These are phyloP conservation scores for Tetracentron sinense DNA, from an alignment of 164 flowering plant genomes.

Conservation along the genomic window DNA sequence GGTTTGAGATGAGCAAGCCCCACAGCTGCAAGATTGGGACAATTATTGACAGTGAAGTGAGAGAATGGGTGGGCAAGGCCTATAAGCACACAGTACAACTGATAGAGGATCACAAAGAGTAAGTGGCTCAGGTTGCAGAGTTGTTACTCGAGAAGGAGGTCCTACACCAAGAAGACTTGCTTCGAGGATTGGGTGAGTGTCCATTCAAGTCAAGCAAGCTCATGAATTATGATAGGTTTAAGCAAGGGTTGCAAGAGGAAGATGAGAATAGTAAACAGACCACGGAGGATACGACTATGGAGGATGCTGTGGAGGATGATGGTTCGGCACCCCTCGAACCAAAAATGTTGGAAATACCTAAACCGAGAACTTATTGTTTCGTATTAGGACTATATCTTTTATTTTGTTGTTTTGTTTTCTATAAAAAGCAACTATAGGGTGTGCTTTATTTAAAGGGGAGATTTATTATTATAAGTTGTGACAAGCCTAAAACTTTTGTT, in stretches of 20 bases:
- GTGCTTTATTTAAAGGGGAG: no score
- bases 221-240: slow-evolving; percentile 62
- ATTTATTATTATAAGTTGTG: no score
- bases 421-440: no score
- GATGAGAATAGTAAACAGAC: slow-evolving; percentile 25
- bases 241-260: slow-evolving; percentile 45
- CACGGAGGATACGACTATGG: no score
- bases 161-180: slow-evolving; percentile 83
- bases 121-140: slow-evolving; percentile 74
- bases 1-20: slow-evolving; percentile 74
- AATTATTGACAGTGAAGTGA: slow-evolving; percentile 78
- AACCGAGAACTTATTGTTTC: no score
- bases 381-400: no score
- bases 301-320: no score
- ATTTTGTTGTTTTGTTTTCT: no score
- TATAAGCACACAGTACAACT: slow-evolving; percentile 41
- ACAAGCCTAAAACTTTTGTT: no score
- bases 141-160: slow-evolving; percentile 86
- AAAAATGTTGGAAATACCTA: no score
- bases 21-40: slow-evolving; percentile 90
- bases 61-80: slow-evolving; percentile 88
- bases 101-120: no score
- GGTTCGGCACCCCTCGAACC: no score
- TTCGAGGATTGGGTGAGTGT: slow-evolving; percentile 52
- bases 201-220: slow-evolving; percentile 47